Evolutionary conservation across 2,329 filamentous ascomycete genomes (phyloP).

Genomic region (Neocucurbitaria cava): DNA sequence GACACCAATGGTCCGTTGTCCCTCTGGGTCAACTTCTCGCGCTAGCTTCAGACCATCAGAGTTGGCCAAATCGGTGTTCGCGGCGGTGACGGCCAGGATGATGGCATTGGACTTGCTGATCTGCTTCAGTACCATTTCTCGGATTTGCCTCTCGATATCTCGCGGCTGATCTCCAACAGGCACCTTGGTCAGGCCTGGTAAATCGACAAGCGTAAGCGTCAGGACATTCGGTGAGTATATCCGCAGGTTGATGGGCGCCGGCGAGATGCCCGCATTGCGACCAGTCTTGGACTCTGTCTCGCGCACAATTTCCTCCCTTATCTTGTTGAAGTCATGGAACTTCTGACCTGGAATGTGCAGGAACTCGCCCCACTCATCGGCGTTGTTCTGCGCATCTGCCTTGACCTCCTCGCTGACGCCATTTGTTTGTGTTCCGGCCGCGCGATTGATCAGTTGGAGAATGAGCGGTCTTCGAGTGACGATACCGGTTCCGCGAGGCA

Average conservation of each 20-base stretch:
- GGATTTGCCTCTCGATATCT: constrained; percentile 96
- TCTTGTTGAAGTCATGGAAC: constrained; percentile 98
- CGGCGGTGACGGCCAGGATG: constrained; percentile 92
- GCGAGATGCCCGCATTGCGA: constrained; percentile 94
- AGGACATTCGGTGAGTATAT: constrained; percentile 99
- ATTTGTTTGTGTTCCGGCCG: constrained; percentile 67
- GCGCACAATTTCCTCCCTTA: constrained; percentile 94
- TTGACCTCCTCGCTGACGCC: constrained; percentile 69
- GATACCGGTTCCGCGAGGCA: constrained; percentile 96
- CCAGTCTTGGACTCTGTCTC: constrained; percentile 98
- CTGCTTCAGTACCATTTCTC: constrained; percentile 98
- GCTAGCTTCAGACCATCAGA: constrained; percentile 97
- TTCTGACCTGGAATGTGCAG: constrained; percentile 97
- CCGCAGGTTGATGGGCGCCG: constrained; percentile 94
- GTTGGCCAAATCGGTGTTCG: constrained; percentile 98
- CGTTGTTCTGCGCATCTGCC: constrained; percentile 86
- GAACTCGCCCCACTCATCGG: constrained; percentile 98
- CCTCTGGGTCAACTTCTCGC: constrained; percentile 94
- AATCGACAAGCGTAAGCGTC: constrained; percentile 93
- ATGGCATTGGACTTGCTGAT: constrained; percentile 99
- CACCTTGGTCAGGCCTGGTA: constrained; percentile 95
- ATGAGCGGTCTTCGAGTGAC: constrained; percentile 95
- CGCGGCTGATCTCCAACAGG: constrained; percentile 95
- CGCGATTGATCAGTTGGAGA: constrained; percentile 94
- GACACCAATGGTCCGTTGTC: constrained; percentile 97